Conservation (phyloP, 179 eudicot species). For the Silene coronaria region DNA sequence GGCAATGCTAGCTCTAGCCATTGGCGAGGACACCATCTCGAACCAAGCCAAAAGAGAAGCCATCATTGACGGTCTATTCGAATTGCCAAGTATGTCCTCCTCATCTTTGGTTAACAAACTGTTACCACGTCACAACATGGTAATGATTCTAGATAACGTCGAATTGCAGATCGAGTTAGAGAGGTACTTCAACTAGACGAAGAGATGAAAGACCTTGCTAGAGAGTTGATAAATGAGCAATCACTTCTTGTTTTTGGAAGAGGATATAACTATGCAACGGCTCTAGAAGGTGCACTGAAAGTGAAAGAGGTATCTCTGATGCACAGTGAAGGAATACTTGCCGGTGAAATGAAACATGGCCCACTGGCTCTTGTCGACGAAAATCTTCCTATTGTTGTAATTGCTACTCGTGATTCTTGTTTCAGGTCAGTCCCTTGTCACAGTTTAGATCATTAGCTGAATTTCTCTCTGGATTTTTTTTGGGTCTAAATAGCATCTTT, state of each 20-base stretch:
- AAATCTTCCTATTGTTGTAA: constrained; percentile 83
- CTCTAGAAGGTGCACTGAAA: constrained; percentile 89
- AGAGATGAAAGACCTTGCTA: constrained; percentile 88
- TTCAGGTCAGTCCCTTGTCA: constrained; percentile 45
- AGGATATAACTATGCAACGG: constrained; percentile 95
- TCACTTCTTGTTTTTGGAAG: constrained; percentile 95
- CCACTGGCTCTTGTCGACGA: constrained; percentile 92
- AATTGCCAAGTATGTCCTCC: constrained; percentile 66
- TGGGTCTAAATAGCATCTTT: constrained; percentile 4
- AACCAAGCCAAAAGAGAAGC: constrained; percentile 74
- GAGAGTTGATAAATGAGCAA: constrained; percentile 65
- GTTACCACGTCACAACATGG: background rate
- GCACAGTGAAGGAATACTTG: constrained; percentile 99
- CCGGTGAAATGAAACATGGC: constrained; percentile 99
- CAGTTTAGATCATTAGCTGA: background rate
- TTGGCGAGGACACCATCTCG: constrained; percentile 79
- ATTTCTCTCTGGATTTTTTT: background rate
- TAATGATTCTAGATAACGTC: constrained; percentile 2
- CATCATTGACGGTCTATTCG: constrained; percentile 71
- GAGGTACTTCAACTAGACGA: constrained; percentile 77
- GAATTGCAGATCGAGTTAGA: constrained; percentile 54
- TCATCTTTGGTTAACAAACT: constrained; percentile 7
- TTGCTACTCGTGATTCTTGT: constrained; percentile 89
- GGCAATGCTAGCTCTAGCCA: constrained; percentile 94
- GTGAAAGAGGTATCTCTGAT: constrained; percentile 92